A percentile compares a stretch with the other conserved stretches of the same genome.
Evolutionary conservation across 768 basidiomycete genomes (phyloP).

Genomic region (Tephrocybe sp.): DNA sequence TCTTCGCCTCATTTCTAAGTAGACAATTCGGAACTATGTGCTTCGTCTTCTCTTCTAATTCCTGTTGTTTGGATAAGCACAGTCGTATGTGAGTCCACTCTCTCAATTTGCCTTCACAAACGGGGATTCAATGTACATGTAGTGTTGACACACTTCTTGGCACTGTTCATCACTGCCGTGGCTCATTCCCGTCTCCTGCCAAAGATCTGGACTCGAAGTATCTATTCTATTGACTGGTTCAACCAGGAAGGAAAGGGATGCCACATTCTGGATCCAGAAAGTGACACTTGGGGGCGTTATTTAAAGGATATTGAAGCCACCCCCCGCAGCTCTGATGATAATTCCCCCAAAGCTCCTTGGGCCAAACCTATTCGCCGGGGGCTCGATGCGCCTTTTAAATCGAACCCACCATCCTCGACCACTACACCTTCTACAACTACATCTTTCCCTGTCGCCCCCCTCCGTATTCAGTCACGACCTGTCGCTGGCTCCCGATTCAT

Average conservation of each 20-base stretch:
- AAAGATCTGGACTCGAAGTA: conserved; percentile 49
- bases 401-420: conserved; percentile 12
- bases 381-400: conserved; percentile 51
- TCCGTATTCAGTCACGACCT: conserved; percentile 25
- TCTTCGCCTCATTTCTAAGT: conserved; percentile 8
- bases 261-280: not conserved
- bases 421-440: conserved; percentile 18
- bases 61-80: conserved; percentile 47
- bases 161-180: conserved; percentile 43
- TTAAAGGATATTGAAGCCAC: conserved; percentile 23
- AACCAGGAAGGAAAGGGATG: conserved; percentile 10
- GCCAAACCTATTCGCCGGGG: conserved; percentile 52
- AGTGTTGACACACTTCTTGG: conserved; percentile 57
- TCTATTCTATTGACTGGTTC: conserved; percentile 63
- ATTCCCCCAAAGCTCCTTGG: conserved; percentile 44
- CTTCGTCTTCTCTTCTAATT: conserved; percentile 45
- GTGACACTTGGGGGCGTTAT: conserved; percentile 11
- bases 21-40: conserved; percentile 43
- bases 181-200: conserved; percentile 41
- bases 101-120: not conserved
- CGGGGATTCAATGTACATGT: conserved; percentile 1
- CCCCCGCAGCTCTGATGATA: conserved; percentile 10
- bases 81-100: conserved; percentile 37
- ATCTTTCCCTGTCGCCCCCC: conserved; percentile 28
- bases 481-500: conserved; percentile 35